Percentiles rank a stretch among this genome's conserved stretches.
Conservation (phyloP, 805 yeast genomes). For the Schizosaccharomyces osmophilus region DNA sequence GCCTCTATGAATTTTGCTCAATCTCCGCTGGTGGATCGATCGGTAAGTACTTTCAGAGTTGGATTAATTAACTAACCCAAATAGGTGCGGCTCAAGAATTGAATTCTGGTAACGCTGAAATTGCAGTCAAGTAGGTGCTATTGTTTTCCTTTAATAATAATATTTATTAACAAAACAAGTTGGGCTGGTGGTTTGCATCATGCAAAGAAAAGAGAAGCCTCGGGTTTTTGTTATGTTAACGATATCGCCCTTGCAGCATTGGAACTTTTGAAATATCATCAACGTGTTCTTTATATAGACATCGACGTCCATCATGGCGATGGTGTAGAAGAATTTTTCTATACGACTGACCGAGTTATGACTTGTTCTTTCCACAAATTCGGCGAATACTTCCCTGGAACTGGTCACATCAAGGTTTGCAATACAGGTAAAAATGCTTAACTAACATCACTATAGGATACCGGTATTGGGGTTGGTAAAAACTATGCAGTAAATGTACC, state of each 20-base stretch:
- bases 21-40: conserved; percentile 82
- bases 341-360: conserved; percentile 87
- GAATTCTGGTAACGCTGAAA: conserved; percentile 61
- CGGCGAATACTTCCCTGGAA: conserved; percentile 93
- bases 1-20: conserved; percentile 71
- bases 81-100: conserved; percentile 49
- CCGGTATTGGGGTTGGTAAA: conserved; percentile 72
- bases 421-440: not conserved
- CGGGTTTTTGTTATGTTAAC: conserved; percentile 85
- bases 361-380: conserved; percentile 88
- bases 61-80: not conserved
- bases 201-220: conserved; percentile 82
- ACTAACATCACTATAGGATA: conserved; percentile 20
- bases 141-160: not conserved
- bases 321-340: conserved; percentile 93
- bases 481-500: conserved; percentile 81
- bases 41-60: conserved; percentile 18
- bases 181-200: conserved; percentile 96
- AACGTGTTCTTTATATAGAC: conserved; percentile 79
- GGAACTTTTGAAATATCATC: conserved; percentile 65
- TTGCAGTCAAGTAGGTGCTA: conserved; percentile 44
- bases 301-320: conserved; percentile 94
- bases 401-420: conserved; percentile 50
- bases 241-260: conserved; percentile 70
- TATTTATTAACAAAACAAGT: conserved; percentile 18